Percentiles rank a stretch among this genome's conserved stretches.
These are phyloP conservation scores for Xylaria bambusicola DNA, from an alignment of 495 filamentous ascomycete genomes.

Conservation along the genomic window DNA sequence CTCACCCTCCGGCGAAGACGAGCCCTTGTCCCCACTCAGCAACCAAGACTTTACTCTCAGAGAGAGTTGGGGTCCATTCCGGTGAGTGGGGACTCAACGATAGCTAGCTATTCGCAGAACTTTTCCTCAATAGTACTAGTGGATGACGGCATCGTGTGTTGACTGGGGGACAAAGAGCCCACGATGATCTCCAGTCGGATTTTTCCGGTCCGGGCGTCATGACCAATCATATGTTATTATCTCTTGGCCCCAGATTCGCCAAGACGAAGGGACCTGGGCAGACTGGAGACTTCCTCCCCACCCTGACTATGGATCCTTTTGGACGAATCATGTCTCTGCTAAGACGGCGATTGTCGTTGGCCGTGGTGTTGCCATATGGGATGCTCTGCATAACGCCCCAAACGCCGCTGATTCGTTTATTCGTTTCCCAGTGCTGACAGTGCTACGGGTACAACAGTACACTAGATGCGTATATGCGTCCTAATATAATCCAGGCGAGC, in stretches of 20 bases:
- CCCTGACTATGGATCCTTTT: background rate
- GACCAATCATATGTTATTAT: conserved; percentile 10
- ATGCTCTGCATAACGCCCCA: conserved; percentile 9
- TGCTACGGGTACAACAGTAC: background rate
- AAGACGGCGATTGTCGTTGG: conserved; percentile 9
- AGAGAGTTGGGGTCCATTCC: background rate
- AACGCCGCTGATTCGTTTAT: conserved; percentile 14
- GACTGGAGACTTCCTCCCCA: background rate
- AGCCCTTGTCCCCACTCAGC: too few species aligned
- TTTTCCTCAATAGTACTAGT: conserved; percentile 8
- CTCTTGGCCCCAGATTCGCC: conserved; percentile 16
- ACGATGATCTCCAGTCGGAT: conserved; percentile 14
- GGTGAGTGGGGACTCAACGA: background rate
- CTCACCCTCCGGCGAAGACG: background rate
- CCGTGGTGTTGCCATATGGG: background rate
- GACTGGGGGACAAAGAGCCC: conserved; percentile 4
- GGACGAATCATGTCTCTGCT: conserved; percentile 8
- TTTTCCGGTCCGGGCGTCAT: conserved; percentile 11
- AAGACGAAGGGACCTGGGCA: background rate
- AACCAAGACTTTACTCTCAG: background rate
- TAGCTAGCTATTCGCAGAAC: too few species aligned
- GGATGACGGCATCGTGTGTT: conserved; percentile 13
- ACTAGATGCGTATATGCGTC: too few species aligned
- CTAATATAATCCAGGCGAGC: too few species aligned
- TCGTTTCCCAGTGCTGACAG: background rate